phyloP scores from a whole-genome alignment of 169 alveolate species.

The Cryptosporidium xiaoi region DNA sequence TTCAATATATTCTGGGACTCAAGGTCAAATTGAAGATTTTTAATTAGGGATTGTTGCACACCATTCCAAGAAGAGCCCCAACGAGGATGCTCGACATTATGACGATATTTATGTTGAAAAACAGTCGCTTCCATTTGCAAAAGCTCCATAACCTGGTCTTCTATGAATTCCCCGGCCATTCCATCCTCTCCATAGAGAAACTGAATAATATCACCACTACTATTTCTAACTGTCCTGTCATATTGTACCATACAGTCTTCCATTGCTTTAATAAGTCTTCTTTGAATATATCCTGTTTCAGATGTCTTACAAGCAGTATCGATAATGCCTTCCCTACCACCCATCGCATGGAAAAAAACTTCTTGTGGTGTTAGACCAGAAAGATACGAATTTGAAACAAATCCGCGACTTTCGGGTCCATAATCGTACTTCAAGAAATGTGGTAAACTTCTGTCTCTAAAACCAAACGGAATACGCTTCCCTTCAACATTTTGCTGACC shows the following conservation, averaged over 20 bases:
- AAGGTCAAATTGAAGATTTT: conserved; percentile 74
- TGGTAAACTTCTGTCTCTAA: conserved; percentile 97
- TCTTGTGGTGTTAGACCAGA: conserved; percentile 98
- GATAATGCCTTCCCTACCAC: conserved; percentile 99
- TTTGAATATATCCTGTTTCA: conserved; percentile 99
- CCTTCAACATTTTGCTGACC: conserved; percentile 99
- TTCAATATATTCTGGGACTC: conserved; percentile 77
- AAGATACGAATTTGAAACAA: conserved; percentile 97
- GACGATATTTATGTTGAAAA: conserved; percentile 70
- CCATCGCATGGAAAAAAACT: conserved; percentile 99
- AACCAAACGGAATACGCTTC: conserved; percentile 98
- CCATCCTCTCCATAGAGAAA: conserved; percentile 99
- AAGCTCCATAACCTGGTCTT: conserved; percentile 94
- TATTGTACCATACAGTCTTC: conserved; percentile 99
- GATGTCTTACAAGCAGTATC: conserved; percentile 99
- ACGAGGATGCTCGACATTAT: conserved; percentile 66
- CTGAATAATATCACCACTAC: conserved; percentile 95
- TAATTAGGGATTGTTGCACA: conserved; percentile 39
- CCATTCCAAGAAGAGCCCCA: conserved; percentile 73
- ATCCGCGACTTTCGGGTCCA: conserved; percentile 99
- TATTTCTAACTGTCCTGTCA: conserved; percentile 98
- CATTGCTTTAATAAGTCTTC: conserved; percentile 99
- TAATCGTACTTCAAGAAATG: conserved; percentile 99
- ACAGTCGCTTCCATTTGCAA: conserved; percentile 88
- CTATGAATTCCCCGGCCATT: conserved; percentile 99